Percentiles rank a stretch among this genome's conserved stretches.
phyloP scores from a whole-genome alignment of 352 stramenopile genomes.

The Pythium utonaiense region DNA sequence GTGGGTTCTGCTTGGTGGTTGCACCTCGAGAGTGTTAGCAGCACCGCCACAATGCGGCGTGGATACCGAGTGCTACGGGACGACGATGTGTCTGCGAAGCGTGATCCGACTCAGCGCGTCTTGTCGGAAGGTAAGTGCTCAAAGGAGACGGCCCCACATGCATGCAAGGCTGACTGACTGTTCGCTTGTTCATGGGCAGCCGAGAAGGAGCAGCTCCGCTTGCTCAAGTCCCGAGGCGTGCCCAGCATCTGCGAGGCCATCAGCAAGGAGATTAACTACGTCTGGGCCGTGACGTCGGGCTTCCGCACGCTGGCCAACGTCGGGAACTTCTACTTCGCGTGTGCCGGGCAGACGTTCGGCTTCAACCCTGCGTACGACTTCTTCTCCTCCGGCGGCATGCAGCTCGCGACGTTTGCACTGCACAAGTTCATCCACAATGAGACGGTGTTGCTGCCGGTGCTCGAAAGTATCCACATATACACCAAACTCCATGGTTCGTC shows the following conservation, averaged over 20 bases:
- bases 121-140: constrained; percentile 15
- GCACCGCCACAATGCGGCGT: constrained; percentile 5
- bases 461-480: constrained; percentile 69
- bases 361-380: constrained; percentile 71
- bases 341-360: constrained; percentile 52
- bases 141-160: no score
- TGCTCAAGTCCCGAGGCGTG: constrained; percentile 64
- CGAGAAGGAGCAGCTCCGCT: constrained; percentile 56
- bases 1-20: no score
- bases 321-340: constrained; percentile 78
- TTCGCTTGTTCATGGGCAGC: constrained; percentile 19
- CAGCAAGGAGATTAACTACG: constrained; percentile 75
- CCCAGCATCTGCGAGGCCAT: constrained; percentile 67
- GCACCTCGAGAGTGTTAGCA: neutral
- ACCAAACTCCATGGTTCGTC: constrained; percentile 57
- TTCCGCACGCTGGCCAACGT: constrained; percentile 67
- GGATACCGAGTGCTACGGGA: constrained; percentile 14
- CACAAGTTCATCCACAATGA: constrained; percentile 78
- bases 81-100: neutral
- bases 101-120: constrained; percentile 2
- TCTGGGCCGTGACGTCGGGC: constrained; percentile 62
- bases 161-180: no score
- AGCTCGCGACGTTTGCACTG: constrained; percentile 63
- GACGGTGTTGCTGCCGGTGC: constrained; percentile 50
- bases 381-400: constrained; percentile 56